Conservation (phyloP, 805 yeast genomes). For the Ogataea thermomethanolica region DNA sequence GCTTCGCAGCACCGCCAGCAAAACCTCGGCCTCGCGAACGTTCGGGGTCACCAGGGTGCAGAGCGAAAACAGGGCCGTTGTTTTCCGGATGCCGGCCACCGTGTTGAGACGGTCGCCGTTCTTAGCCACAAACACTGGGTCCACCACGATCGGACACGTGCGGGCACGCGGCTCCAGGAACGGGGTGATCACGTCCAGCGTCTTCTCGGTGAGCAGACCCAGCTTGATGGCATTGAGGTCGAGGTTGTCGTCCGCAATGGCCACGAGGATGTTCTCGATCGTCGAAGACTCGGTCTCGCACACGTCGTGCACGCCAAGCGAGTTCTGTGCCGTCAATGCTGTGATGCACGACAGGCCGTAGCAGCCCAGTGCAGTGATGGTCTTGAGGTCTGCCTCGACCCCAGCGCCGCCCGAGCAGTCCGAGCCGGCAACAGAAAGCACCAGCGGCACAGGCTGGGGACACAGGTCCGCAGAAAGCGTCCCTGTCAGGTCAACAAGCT, state of each 20-base stretch:
- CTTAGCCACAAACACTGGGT: conserved; percentile 83
- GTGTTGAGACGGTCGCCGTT: conserved; percentile 62
- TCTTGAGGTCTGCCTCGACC: conserved; percentile 83
- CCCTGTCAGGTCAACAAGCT: conserved; percentile 9
- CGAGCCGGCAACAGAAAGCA: conserved; percentile 64
- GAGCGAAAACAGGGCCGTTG: conserved; percentile 17
- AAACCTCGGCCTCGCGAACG: conserved; percentile 45
- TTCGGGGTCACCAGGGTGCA: conserved; percentile 67
- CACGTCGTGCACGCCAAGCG: conserved; percentile 42
- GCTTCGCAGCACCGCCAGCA: conserved; percentile 25
- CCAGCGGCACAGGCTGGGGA: conserved; percentile 33
- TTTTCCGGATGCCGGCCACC: conserved; percentile 25
- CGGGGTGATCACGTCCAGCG: conserved; percentile 36
- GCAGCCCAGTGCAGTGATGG: conserved; percentile 74
- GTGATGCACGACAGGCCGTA: conserved; percentile 77
- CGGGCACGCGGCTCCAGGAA: conserved; percentile 11
- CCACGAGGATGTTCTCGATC: conserved; percentile 48
- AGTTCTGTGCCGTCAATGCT: conserved; percentile 81
- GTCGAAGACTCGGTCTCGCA: conserved; percentile 43
- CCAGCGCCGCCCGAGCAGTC: conserved; percentile 94
- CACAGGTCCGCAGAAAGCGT: conserved; percentile 4
- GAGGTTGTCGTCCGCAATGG: conserved; percentile 55
- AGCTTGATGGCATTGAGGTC: conserved; percentile 69
- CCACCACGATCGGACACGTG: conserved; percentile 48
- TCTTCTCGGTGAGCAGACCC: conserved; percentile 63